Base-by-base conservation (phyloP, 352 stramenopile genomes). In the Globisporangium solare region DNA sequence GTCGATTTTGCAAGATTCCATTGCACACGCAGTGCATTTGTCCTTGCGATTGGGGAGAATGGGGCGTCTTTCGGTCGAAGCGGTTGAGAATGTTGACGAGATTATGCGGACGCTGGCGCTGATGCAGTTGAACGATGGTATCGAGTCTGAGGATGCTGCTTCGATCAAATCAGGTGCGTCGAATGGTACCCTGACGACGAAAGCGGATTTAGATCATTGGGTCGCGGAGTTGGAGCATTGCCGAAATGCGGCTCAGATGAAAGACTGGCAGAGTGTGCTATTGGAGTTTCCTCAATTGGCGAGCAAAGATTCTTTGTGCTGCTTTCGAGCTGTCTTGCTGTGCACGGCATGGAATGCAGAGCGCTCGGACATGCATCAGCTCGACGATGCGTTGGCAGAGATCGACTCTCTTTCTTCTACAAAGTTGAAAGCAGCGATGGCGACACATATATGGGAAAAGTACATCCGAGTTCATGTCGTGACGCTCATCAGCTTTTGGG, bases 391-490 rank as follows among this genome's bases (percentile, higher is more conserved):
- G 2, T 56, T 92, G 42, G 59, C 71, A 11, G 82, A 92, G 53
- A 58, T 92, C 5, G 76, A 89, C 35, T 70, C 68, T 24, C 45
- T 91, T 18, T 54, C 50, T 7, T 63, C 65, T 13, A 54, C 61
- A 20, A 61, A 64, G 42, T 43, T 90, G 18, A 76, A 76, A 66
- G 63, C 67, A n/a, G 79, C 80, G 4, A 86, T 94, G 70, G 71
- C 71, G 8, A 61, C 80, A 31, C 71, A 88, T 54, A 74, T 94
- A 61, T 94, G 84, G 84, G 84, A 94, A 42, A 74, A 63, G 63
- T 92, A 90, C 41, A 84, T 94, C 47, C 82, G 83, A 22, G 71
- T 87, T 2, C 84, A 94, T 56, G 80, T 94, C 6, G 71, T 86
- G 48, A 91, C 84, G 42, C 67, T 94, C 12, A 76, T 92, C 39